Evolutionary conservation across 164 flowering plant species (phyloP).

Genomic region (Nymphaea colorata): DNA sequence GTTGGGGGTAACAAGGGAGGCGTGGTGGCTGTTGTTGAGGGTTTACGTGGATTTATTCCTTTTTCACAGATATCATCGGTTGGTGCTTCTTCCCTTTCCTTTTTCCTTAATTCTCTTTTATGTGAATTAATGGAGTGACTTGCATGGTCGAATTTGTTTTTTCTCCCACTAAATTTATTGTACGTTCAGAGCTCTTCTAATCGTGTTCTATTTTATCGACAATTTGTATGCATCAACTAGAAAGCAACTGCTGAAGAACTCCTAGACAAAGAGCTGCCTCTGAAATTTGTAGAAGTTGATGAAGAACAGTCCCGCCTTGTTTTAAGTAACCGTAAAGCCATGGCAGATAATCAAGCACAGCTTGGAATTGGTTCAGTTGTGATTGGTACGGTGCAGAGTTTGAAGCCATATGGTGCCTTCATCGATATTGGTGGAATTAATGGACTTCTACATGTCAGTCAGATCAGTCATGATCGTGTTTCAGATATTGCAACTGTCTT

Average conservation of each 20-base stretch:
- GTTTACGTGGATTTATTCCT: conserved; percentile 87
- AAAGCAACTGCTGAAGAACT: conserved; percentile 80
- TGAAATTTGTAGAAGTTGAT: conserved; percentile 91
- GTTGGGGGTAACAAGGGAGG: conserved; percentile 88
- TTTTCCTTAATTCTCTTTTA: background rate
- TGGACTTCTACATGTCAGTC: conserved; percentile 98
- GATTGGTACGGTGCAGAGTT: conserved; percentile 78
- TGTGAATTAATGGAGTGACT: too few relatives aligned
- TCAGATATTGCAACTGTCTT: conserved; percentile 88
- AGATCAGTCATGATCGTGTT: conserved; percentile 95
- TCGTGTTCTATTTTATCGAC: too few relatives aligned
- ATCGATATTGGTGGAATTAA: conserved; percentile 96
- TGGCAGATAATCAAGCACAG: conserved; percentile 96
- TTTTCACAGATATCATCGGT: conserved; percentile 91
- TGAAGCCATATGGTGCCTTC: conserved; percentile 97
- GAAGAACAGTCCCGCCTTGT: conserved; percentile 82
- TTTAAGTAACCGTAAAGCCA: conserved; percentile 92
- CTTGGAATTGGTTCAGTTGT: conserved; percentile 96
- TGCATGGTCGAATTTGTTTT: too few relatives aligned
- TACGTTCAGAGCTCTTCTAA: too few relatives aligned
- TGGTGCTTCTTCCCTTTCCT: conserved; percentile 18
- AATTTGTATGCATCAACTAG: conserved; percentile 20
- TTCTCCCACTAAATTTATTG: too few relatives aligned
- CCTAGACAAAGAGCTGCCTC: conserved; percentile 72
- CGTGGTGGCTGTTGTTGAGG: conserved; percentile 79